Evolutionary conservation across 495 filamentous ascomycete species (phyloP).

Genomic region (Hypomontagnella monticulosa): DNA sequence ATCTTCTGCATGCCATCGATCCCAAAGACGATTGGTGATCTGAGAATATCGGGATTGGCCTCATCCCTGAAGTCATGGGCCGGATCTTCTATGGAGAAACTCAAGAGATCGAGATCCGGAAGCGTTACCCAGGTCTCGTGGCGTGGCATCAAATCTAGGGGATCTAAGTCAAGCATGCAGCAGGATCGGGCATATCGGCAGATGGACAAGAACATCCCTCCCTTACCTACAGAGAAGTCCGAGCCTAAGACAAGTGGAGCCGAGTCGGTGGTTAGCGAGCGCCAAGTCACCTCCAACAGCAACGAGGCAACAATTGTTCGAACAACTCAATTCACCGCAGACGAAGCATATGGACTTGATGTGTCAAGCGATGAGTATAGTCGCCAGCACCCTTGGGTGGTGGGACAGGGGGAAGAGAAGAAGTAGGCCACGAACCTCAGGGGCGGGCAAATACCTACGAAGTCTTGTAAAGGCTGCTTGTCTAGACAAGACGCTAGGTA

Average conservation of each 20-base stretch:
- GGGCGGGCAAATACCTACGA: too few species aligned
- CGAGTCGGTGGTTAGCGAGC: background rate
- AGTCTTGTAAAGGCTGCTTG: too few species aligned
- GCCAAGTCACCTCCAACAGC: background rate
- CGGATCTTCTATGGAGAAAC: slow-evolving; percentile 1
- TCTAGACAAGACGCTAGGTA: too few species aligned
- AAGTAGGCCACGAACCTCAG: background rate
- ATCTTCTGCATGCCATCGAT: slow-evolving; percentile 31
- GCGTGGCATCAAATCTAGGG: background rate
- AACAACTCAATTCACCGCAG: background rate
- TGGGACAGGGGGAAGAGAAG: background rate
- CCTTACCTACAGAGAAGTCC: background rate
- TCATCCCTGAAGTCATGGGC: slow-evolving; percentile 1
- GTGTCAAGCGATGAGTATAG: background rate
- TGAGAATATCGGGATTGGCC: background rate
- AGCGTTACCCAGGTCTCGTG: background rate
- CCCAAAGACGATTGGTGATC: slow-evolving; percentile 21
- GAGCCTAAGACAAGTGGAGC: background rate
- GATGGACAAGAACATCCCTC: background rate
- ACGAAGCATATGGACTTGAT: background rate
- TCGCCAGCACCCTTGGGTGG: background rate
- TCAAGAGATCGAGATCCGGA: background rate
- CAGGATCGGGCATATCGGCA: background rate
- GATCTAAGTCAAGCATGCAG: background rate
- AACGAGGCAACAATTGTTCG: background rate